phyloP scores from a whole-genome alignment of 2,329 filamentous ascomycete species.

The Daldinia sp. region DNA sequence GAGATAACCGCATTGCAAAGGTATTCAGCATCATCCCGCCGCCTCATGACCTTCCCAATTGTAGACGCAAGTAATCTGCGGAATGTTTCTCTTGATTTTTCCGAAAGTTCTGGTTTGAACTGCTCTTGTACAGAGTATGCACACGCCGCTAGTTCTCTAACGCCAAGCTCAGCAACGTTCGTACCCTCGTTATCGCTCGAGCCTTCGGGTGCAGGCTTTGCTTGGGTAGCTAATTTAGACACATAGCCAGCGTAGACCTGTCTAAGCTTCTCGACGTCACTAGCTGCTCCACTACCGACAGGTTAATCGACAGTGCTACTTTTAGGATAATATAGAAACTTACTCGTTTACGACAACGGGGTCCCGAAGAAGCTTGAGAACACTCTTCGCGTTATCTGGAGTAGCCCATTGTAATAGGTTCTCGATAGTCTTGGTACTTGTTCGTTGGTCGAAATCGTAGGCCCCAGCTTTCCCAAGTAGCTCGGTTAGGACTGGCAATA shows the following conservation, averaged over 20 bases:
- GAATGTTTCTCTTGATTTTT: slow-evolving; percentile 62
- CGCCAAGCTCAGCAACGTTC: slow-evolving; percentile 53
- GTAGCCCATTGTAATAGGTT: slow-evolving; percentile 71
- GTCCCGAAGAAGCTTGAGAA: slow-evolving; percentile 58
- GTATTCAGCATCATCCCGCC: slow-evolving; percentile 60
- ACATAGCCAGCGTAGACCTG: slow-evolving; percentile 64
- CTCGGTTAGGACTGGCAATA: slow-evolving; percentile 68
- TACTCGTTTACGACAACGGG: slow-evolving; percentile 53
- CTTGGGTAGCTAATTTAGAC: slow-evolving; percentile 58
- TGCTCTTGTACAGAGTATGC: slow-evolving; percentile 61
- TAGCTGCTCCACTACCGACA: slow-evolving; percentile 33
- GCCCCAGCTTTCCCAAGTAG: slow-evolving; percentile 75
- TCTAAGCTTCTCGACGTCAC: slow-evolving; percentile 54
- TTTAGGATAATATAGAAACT: slow-evolving; percentile 7
- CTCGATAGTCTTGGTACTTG: slow-evolving; percentile 85
- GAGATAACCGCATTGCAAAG: slow-evolving; percentile 64
- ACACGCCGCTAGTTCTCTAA: slow-evolving; percentile 63
- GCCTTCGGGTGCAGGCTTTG: slow-evolving; percentile 43
- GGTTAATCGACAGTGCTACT: slow-evolving; percentile 47
- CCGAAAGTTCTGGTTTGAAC: slow-evolving; percentile 56
- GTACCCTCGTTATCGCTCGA: slow-evolving; percentile 45
- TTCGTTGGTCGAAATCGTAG: slow-evolving; percentile 85
- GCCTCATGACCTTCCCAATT: slow-evolving; percentile 65
- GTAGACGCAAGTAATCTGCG: slow-evolving; percentile 65
- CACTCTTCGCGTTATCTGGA: slow-evolving; percentile 61